Evolutionary conservation across 306 rosid genomes (phyloP).

Genomic region (Hippophae tibetana): DNA sequence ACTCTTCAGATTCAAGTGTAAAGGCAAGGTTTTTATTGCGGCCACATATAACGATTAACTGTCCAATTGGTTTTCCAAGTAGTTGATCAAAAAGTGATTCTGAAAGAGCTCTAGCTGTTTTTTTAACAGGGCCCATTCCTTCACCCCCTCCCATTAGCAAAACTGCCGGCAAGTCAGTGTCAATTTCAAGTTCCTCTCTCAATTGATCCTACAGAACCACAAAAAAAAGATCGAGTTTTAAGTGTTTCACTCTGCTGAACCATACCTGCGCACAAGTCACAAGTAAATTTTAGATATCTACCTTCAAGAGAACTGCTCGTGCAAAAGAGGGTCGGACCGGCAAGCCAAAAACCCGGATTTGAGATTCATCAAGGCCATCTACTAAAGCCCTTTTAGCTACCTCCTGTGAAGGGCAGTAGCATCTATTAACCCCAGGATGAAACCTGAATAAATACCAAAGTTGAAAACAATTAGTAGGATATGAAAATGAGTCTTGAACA

Average conservation of each 20-base stretch:
- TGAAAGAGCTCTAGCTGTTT: constrained; percentile 88
- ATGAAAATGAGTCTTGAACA: neutral
- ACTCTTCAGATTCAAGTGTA: constrained; percentile 51
- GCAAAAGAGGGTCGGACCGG: constrained; percentile 98
- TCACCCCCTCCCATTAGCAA: constrained; percentile 98
- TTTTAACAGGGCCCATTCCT: constrained; percentile 98
- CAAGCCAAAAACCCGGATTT: constrained; percentile 61
- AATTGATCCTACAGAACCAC: constrained; percentile 47
- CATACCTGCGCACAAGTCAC: too few species aligned
- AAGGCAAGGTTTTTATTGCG: constrained; percentile 60
- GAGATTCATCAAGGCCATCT: constrained; percentile 80
- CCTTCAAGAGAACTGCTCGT: constrained; percentile 77
- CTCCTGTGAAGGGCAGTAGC: constrained; percentile 84
- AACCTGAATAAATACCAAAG: constrained; percentile 49
- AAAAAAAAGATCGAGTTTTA: too few species aligned
- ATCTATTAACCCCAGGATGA: constrained; percentile 90
- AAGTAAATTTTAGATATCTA: constrained; percentile 1
- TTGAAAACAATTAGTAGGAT: neutral
- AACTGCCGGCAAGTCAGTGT: constrained; percentile 75
- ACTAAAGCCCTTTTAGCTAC: constrained; percentile 72
- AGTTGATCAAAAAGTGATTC: constrained; percentile 60
- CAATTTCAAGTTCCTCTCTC: constrained; percentile 81
- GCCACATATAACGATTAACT: constrained; percentile 76
- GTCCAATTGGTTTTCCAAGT: constrained; percentile 66
- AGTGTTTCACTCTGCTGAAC: too few species aligned